A percentile compares a stretch with the other conserved stretches of the same genome.
phyloP scores from a whole-genome alignment of 192 early-diverging fungal genomes.

The Gaertneriomyces semiglobifer region DNA sequence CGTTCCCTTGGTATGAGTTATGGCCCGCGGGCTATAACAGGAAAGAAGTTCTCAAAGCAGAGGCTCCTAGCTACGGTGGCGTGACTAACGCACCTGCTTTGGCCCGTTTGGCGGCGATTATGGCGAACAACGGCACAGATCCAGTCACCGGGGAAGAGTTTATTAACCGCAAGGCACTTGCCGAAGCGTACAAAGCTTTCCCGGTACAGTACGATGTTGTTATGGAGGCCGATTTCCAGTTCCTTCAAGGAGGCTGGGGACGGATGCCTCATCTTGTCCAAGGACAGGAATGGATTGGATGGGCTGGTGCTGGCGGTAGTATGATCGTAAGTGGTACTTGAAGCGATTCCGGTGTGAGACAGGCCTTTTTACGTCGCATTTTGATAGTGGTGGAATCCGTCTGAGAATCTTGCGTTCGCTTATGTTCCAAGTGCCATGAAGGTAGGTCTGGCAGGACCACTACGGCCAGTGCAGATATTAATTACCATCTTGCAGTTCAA shows the following conservation, averaged over 20 bases:
- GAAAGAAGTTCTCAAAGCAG: constrained; percentile 27
- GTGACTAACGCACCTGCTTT: constrained; percentile 57
- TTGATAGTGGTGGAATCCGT: constrained; percentile 45
- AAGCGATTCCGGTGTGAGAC: too few species aligned
- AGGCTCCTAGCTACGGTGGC: constrained; percentile 52
- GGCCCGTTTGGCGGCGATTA: constrained; percentile 56
- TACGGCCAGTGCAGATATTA: not conserved
- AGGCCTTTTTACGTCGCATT: too few species aligned
- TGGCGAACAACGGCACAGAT: constrained; percentile 53
- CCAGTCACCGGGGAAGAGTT: constrained; percentile 33
- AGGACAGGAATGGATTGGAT: constrained; percentile 43
- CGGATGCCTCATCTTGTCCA: constrained; percentile 34
- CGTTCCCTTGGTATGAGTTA: constrained; percentile 27
- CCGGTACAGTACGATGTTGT: constrained; percentile 20
- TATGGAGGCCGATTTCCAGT: constrained; percentile 20
- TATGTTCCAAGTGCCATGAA: constrained; percentile 53
- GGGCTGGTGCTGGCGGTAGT: constrained; percentile 64
- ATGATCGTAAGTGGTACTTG: constrained; percentile 22
- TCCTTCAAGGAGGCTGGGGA: constrained; percentile 44
- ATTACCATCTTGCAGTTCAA: constrained; percentile 15
- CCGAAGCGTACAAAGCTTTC: constrained; percentile 27
- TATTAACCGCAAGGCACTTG: constrained; percentile 28
- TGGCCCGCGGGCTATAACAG: constrained; percentile 44
- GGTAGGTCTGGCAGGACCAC: not conserved
- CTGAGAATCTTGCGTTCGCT: constrained; percentile 52